These are phyloP conservation scores for Colletotrichum ledebouriae DNA, from an alignment of 2,329 filamentous ascomycete species.

Conservation along the genomic window DNA sequence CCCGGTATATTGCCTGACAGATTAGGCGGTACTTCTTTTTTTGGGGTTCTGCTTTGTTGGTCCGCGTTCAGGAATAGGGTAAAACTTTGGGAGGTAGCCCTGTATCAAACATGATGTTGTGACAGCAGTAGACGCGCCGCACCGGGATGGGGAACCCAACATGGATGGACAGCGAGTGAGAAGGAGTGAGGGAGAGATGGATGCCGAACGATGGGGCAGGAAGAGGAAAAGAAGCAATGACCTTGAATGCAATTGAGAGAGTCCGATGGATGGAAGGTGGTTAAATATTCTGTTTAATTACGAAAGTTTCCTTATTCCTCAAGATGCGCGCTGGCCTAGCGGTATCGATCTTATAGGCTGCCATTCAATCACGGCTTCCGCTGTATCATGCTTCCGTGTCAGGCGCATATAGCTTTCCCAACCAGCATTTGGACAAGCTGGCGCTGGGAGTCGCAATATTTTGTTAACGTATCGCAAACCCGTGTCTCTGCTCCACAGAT, in stretches of 20 bases:
- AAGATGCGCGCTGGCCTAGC: not conserved
- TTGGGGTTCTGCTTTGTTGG: conserved; percentile 35
- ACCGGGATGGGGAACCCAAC: conserved; percentile 11
- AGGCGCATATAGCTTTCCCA: not conserved
- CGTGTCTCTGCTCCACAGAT: not conserved
- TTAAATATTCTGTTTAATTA: conserved; percentile 44
- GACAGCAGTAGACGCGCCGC: conserved; percentile 29
- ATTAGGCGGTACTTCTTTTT: conserved; percentile 30
- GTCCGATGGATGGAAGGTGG: conserved; percentile 39
- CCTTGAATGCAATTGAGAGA: conserved; percentile 43
- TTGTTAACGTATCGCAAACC: not conserved
- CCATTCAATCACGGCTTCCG: not conserved
- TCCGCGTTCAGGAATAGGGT: conserved; percentile 32
- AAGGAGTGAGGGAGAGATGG: conserved; percentile 18
- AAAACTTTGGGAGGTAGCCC: conserved; percentile 24
- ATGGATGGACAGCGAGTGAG: conserved; percentile 4
- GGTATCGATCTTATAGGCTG: not conserved
- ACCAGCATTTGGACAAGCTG: conserved; percentile 6
- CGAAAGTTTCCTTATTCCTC: conserved; percentile 41
- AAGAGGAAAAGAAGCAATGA: conserved; percentile 43
- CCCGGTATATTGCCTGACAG: conserved; percentile 33
- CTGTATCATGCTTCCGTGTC: not conserved
- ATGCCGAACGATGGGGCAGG: conserved; percentile 41
- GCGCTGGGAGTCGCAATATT: not conserved
- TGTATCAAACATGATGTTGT: conserved; percentile 41